A percentile compares a stretch with the other conserved stretches of the same genome.
Conservation (phyloP, 805 yeast genomes). For the Saccharomycopsis selenospora region DNA sequence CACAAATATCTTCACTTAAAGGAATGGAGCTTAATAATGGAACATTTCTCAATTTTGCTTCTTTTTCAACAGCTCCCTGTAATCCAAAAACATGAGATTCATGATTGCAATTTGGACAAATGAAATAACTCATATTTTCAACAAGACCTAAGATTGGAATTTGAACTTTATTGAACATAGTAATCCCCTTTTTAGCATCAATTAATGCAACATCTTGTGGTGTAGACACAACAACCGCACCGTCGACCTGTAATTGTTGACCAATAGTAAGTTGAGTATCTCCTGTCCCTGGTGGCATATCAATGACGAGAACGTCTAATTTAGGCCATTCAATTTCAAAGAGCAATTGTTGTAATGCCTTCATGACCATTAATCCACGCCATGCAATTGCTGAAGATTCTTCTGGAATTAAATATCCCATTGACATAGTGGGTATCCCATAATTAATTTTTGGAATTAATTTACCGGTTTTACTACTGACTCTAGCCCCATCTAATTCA, state of each 20-base stretch:
- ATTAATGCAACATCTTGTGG: conserved; percentile 80
- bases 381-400: conserved; percentile 70
- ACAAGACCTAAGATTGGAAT: conserved; percentile 73
- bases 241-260: conserved; percentile 68
- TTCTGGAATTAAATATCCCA: conserved; percentile 69
- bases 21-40: conserved; percentile 63
- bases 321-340: conserved; percentile 74
- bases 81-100: conserved; percentile 67
- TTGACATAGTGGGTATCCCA: conserved; percentile 80
- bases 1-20: conserved; percentile 50
- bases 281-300: conserved; percentile 91
- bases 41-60: conserved; percentile 41
- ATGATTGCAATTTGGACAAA: conserved; percentile 71
- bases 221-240: conserved; percentile 76
- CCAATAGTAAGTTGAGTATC: conserved; percentile 80
- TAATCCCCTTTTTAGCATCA: conserved; percentile 73
- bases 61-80: conserved; percentile 43
- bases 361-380: conserved; percentile 84
- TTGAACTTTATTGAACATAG: conserved; percentile 66
- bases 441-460: conserved; percentile 63
- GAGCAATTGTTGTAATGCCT: conserved; percentile 75
- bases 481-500: conserved; percentile 68
- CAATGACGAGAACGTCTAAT: conserved; percentile 64
- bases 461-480: conserved; percentile 43
- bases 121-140: conserved; percentile 72